phyloP scores from a whole-genome alignment of 2,329 filamentous ascomycete genomes.

The Trichoderma sp. region DNA sequence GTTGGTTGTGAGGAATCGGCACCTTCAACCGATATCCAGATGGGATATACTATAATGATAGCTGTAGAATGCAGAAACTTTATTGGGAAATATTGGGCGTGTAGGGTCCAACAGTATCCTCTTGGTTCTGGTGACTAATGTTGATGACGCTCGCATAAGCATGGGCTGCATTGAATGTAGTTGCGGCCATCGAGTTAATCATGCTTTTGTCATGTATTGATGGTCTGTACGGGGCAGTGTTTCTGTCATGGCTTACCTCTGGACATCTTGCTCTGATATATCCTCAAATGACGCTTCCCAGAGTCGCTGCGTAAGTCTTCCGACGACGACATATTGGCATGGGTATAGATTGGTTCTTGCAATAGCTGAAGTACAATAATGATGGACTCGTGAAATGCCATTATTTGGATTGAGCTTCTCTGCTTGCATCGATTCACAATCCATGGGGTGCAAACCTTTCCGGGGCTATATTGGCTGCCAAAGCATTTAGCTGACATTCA shows the following conservation, averaged over 20 bases:
- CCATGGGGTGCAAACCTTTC: too few species aligned
- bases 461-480: too few species aligned
- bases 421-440: too few species aligned
- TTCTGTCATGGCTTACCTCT: background rate
- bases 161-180: background rate
- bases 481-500: too few species aligned
- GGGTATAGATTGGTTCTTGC: background rate
- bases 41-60: background rate
- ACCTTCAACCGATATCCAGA: background rate
- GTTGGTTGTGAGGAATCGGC: background rate
- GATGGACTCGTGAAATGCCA: background rate
- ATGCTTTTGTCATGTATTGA: background rate
- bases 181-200: background rate
- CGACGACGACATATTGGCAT: background rate
- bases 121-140: background rate
- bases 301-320: background rate
- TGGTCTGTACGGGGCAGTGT: background rate
- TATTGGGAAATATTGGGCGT: background rate
- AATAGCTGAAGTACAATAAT: background rate
- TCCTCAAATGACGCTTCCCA: background rate
- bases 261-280: background rate
- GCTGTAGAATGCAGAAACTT: background rate
- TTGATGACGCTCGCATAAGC: background rate
- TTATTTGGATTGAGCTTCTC: too few species aligned
- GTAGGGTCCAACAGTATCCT: background rate